These are phyloP conservation scores for Clarireedia hainanense DNA, from an alignment of 2,329 filamentous ascomycete genomes.

Conservation along the genomic window DNA sequence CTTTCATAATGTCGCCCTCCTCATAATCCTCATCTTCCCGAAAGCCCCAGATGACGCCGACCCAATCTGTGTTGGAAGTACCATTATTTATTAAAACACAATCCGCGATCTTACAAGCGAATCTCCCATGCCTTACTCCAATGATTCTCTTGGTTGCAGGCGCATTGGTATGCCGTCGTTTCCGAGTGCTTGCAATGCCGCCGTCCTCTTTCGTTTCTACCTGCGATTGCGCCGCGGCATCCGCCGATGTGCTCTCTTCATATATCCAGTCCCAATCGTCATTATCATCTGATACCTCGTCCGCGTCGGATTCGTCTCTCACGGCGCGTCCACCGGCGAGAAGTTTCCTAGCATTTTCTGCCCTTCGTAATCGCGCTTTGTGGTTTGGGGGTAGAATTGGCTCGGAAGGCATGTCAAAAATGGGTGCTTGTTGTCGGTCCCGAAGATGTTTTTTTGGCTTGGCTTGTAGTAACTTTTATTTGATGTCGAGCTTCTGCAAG, in stretches of 20 bases:
- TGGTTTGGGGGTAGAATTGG: conserved; percentile 12
- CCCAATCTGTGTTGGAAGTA: conserved; percentile 81
- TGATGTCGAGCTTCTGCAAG: background rate
- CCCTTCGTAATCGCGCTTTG: conserved; percentile 20
- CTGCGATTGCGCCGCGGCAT: background rate
- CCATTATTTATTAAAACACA: conserved; percentile 82
- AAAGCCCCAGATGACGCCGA: conserved; percentile 82
- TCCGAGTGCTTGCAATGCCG: conserved; percentile 14
- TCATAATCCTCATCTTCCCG: conserved; percentile 67
- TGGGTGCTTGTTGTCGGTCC: background rate
- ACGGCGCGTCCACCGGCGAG: conserved; percentile 13
- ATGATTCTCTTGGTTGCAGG: conserved; percentile 48
- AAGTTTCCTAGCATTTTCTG: conserved; percentile 36
- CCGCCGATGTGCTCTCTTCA: conserved; percentile 6
- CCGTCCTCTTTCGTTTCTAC: background rate
- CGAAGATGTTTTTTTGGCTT: background rate
- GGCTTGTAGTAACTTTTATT: conserved; percentile 2
- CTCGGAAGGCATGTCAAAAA: conserved; percentile 23
- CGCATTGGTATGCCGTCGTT: conserved; percentile 16
- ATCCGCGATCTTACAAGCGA: conserved; percentile 76
- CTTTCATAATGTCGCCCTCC: conserved; percentile 43
- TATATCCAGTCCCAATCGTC: conserved; percentile 73
- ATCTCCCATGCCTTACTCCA: conserved; percentile 70
- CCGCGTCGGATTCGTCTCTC: conserved; percentile 80
- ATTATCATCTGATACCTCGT: conserved; percentile 61